Percentiles rank a stretch among this genome's conserved stretches.
phyloP scores from a whole-genome alignment of 2,329 filamentous ascomycete genomes.

The Kalmusia sp. region DNA sequence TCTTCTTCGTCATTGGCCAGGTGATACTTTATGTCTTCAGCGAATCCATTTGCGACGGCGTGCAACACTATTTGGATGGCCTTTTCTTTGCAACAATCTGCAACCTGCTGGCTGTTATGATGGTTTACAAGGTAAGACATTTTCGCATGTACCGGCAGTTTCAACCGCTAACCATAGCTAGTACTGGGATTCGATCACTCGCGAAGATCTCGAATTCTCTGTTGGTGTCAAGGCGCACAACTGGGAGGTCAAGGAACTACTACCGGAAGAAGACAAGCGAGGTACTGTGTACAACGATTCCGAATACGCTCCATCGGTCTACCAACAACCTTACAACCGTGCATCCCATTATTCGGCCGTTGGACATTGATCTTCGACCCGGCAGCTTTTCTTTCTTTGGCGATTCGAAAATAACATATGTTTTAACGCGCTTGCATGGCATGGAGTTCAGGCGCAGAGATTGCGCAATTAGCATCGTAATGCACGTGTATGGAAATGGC shows the following conservation, averaged over 20 bases:
- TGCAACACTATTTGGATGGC: conserved; percentile 92
- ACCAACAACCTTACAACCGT: conserved; percentile 43
- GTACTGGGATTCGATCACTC: conserved; percentile 99
- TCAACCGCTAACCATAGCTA: conserved; percentile 47
- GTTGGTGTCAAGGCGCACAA: conserved; percentile 95
- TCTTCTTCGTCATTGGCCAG: conserved; percentile 92
- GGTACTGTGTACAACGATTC: conserved; percentile 76
- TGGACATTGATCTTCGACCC: conserved; percentile 29
- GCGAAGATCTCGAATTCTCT: conserved; percentile 97
- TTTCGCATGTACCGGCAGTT: background rate
- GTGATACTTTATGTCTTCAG: conserved; percentile 92
- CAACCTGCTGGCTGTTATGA: conserved; percentile 96
- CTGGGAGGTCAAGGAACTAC: conserved; percentile 92
- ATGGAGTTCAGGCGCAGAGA: conserved; percentile 21
- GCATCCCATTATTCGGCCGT: conserved; percentile 45
- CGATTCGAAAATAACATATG: conserved; percentile 11
- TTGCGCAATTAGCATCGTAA: conserved; percentile 5
- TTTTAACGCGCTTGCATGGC: conserved; percentile 22
- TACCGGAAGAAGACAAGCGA: conserved; percentile 80
- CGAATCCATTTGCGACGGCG: conserved; percentile 79
- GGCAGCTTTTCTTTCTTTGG: conserved; percentile 12
- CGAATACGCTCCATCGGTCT: conserved; percentile 60
- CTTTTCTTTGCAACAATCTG: conserved; percentile 93
- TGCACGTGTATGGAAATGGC: background rate
- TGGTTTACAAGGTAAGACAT: conserved; percentile 91